Evolutionary conservation across 768 basidiomycete species (phyloP).

Genomic region (Leccinellum albellum): DNA sequence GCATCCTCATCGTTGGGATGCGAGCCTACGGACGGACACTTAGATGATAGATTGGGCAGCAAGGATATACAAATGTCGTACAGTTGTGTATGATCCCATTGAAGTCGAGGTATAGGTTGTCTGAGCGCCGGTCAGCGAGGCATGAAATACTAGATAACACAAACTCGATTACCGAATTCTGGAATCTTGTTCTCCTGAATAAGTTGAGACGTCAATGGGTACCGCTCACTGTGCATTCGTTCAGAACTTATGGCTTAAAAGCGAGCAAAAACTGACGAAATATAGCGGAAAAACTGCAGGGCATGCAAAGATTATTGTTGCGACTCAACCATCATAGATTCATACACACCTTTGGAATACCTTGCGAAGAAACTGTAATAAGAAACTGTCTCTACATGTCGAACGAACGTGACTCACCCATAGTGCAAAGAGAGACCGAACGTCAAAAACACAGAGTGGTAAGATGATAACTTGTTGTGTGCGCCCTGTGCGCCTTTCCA

Average conservation of each 20-base stretch:
- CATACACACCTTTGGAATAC: conserved; percentile 61
- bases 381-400: background rate
- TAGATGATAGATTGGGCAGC: background rate
- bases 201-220: conserved; percentile 95
- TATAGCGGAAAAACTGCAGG: conserved; percentile 89
- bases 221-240: conserved; percentile 69
- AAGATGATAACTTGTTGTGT: background rate
- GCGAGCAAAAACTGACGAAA: conserved; percentile 58
- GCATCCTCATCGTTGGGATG: conserved; percentile 97
- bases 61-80: conserved; percentile 9
- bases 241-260: conserved; percentile 7
- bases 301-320: conserved; percentile 5
- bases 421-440: conserved; percentile 8
- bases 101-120: conserved; percentile 92
- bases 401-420: conserved; percentile 17
- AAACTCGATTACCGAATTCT: conserved; percentile 72
- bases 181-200: conserved; percentile 99
- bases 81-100: conserved; percentile 92
- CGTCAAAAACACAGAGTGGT: conserved; percentile 4
- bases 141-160: background rate
- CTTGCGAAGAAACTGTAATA: conserved; percentile 24
- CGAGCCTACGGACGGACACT: conserved; percentile 49
- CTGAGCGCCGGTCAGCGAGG: conserved; percentile 36
- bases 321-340: background rate
- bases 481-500: background rate